Evolutionary conservation across 2,329 filamentous ascomycete genomes (phyloP), one percentile per base, ranked within the genome.

Genomic region (Juglanconis oblonga): DNA sequence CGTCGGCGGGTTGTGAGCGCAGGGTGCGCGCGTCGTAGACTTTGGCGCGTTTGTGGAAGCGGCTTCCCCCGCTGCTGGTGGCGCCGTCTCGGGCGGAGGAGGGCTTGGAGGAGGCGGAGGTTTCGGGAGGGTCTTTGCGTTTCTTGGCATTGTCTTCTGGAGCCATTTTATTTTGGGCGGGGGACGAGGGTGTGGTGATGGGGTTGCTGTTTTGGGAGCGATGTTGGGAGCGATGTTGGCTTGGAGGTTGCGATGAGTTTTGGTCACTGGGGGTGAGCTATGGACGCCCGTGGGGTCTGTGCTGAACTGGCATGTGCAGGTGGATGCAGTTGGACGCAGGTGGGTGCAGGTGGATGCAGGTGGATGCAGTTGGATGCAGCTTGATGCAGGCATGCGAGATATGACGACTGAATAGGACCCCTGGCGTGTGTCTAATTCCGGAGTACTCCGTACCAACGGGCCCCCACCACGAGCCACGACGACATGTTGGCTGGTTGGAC

Each of bases 1-100:
- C 77, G 45, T 82, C 77, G 14, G 81, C 76, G 14, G 76, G 73
- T 66, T 84, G 82, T 17, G 77, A 73, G 44, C 79, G 78, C 65
- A 85, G 82, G 65, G 71, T 74, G 63, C 82, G 77, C 29, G 79
- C 76, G 52, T 80, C 74, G 56, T 76, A 70, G 36, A 80, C 68
- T 67, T 80, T 79, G 67, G 73, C 72, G 69, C 81, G 78, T 66
- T 82, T 82, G 62, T 53, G 67, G 60, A 65, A 69, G 57, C 68
- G 68, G 49, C 68, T 63, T 61, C 63, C 53, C 62, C 52, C 47
- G 64, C 66, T 56, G 62, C 69, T 54, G 63, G 67, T 62, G 65
- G 68, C 69, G 69, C 52, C 47, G n/a, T 45, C 17, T 38, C 31
- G n/a, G 24, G 8, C 31, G 6, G 24, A 32, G 32, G 48, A n/a